Evolutionary conservation across 2,329 filamentous ascomycete species (phyloP).

Genomic region (Fusarium oligoseptatum): DNA sequence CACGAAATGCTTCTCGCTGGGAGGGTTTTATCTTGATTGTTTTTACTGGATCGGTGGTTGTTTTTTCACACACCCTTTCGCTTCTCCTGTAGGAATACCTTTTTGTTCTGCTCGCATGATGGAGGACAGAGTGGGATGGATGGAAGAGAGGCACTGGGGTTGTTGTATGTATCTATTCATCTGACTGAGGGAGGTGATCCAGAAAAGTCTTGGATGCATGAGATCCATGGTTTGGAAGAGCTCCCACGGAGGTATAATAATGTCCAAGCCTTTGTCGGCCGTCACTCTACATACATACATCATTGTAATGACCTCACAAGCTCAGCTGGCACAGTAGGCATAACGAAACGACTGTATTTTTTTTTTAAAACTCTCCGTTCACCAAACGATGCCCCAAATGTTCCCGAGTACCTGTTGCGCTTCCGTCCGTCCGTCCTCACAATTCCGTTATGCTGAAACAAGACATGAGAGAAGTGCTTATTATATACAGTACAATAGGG

Average conservation of each 20-base stretch:
- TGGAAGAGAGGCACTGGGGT: constrained; percentile 1
- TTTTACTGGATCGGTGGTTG: constrained; percentile 26
- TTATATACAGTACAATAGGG: constrained; percentile 50
- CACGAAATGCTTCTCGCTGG: constrained; percentile 25
- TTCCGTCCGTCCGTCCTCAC: constrained; percentile 30
- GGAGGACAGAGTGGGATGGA: constrained; percentile 9
- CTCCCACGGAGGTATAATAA: constrained; percentile 26
- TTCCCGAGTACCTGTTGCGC: constrained; percentile 36
- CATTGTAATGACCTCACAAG: not conserved
- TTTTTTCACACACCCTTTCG: constrained; percentile 15
- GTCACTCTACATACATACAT: not conserved
- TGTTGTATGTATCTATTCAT: constrained; percentile 30
- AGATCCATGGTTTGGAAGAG: constrained; percentile 18
- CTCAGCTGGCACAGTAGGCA: not conserved
- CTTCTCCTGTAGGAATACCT: constrained; percentile 41
- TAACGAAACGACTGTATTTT: constrained; percentile 29
- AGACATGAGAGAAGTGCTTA: constrained; percentile 46
- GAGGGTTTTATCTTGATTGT: constrained; percentile 15
- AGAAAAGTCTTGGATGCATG: constrained; percentile 20
- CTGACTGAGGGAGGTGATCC: constrained; percentile 17
- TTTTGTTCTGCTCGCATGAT: constrained; percentile 17
- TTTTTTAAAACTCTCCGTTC: constrained; percentile 12
- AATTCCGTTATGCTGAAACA: constrained; percentile 25
- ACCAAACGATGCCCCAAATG: constrained; percentile 28
- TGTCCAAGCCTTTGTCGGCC: constrained; percentile 15